A percentile compares a stretch with the other conserved stretches of the same genome.
Conservation (phyloP, 75 land plant species). For the Pinus taeda region DNA sequence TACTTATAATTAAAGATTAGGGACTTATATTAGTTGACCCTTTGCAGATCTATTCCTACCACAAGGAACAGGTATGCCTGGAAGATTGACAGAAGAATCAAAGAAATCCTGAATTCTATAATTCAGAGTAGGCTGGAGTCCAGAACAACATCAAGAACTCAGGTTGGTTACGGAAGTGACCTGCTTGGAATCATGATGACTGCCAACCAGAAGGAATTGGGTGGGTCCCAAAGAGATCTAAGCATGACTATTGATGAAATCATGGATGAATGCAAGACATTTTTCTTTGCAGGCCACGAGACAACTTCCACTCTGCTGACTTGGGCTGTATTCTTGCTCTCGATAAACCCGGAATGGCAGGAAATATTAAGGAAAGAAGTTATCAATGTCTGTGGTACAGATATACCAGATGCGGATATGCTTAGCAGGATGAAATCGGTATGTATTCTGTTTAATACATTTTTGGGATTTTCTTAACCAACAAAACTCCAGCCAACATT, state of each 20-base stretch:
- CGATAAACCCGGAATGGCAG: slow-evolving; percentile 28
- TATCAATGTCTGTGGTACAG: slow-evolving; percentile 12
- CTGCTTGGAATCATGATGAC: slow-evolving; percentile 48
- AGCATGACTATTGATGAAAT: slow-evolving; percentile 39
- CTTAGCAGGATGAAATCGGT: slow-evolving; percentile 22
- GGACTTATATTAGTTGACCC: too few species aligned
- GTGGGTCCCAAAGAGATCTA: slow-evolving; percentile 14
- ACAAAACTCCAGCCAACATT: too few species aligned
- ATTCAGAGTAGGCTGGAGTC: slow-evolving; percentile 23
- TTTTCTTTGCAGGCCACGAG: slow-evolving; percentile 70
- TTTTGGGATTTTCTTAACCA: too few species aligned
- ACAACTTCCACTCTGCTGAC: slow-evolving; percentile 40
- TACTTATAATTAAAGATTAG: too few species aligned
- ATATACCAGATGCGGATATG: slow-evolving; percentile 15
- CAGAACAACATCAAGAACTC: slow-evolving; percentile 13
- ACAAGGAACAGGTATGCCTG: slow-evolving; percentile 33
- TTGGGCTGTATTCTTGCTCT: slow-evolving; percentile 38
- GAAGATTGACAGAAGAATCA: slow-evolving; percentile 43
- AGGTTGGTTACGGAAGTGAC: slow-evolving; percentile 16
- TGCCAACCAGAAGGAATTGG: slow-evolving; percentile 3
- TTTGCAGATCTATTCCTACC: slow-evolving; percentile 48
- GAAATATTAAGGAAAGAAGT: slow-evolving; percentile 23
- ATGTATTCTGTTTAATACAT: neutral
- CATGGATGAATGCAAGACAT: slow-evolving; percentile 70
- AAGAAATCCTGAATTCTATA: slow-evolving; percentile 22